Evolutionary conservation across 192 early-diverging fungal species (phyloP), one percentile per base, ranked within the genome.

Genomic region (Haplosporangium gracile): DNA sequence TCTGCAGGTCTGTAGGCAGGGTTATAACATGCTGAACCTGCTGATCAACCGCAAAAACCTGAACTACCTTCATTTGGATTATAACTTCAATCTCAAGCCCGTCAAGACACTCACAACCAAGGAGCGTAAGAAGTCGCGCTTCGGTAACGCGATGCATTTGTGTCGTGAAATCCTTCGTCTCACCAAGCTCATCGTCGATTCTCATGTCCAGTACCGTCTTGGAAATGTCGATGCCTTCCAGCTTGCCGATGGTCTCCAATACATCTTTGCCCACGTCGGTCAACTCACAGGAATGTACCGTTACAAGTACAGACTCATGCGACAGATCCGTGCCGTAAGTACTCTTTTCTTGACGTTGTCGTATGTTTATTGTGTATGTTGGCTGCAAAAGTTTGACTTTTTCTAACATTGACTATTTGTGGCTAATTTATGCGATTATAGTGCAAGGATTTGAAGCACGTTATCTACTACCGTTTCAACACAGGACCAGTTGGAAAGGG

Each of bases 261-360:
- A 99, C 78, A 97, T 97, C 71, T 99, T 99, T 92, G 95, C 98
- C 4, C 98, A 99, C 85, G 97, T 99, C 22, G 98, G 98, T 42
- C 98, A 99, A 89, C 89, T 99, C 72, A 99, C 98, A 22, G 98
- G 98, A 76, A 99, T 99, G 97, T 99, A 99, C 90, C 94, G 98
- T 77, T 99, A 99, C 93, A 99, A 99, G 91, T 99, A 99, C 89
- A 92, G 95, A 51, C 87, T 99, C 55, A 99, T 99, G 98, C 80
- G 97, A 77, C 98, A 99, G 88, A 97, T 99, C 78, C 96, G 98
- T 74, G 97, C 97, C 87, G 92, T 86, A 81, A 92, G 70, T 79
- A 5, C 26, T 77, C 1, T 24, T 5, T n/a, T 29, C 1, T 49
- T 26, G 5, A 5, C 6, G 0, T 22, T 39, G 20, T 22, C 8